Evolutionary conservation across 176 grass and related monocot genomes (phyloP).

Genomic region (Saccharum spontaneum): DNA sequence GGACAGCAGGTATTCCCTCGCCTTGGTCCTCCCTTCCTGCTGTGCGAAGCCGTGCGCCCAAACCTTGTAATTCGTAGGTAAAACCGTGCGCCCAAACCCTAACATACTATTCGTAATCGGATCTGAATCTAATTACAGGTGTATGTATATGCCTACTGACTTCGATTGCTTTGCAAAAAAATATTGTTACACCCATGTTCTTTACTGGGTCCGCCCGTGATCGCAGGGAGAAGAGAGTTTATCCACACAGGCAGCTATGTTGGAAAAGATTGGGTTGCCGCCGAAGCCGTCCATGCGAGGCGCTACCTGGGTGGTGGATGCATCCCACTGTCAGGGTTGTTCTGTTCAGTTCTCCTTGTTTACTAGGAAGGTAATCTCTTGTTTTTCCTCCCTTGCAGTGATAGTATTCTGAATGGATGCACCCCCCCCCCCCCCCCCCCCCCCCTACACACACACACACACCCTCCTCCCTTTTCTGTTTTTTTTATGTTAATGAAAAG

Average conservation of each 20-base stretch:
- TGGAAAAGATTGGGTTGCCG: slow-evolving; percentile 79
- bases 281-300: slow-evolving; percentile 80
- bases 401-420: neutral
- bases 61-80: too few relatives aligned
- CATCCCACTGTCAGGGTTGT: slow-evolving; percentile 85
- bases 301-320: slow-evolving; percentile 75
- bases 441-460: too few relatives aligned
- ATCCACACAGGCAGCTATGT: slow-evolving; percentile 16
- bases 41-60: too few relatives aligned
- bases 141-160: too few relatives aligned
- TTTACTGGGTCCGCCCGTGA: too few relatives aligned
- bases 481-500: neutral
- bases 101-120: too few relatives aligned
- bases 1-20: too few relatives aligned
- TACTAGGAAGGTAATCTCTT: slow-evolving; percentile 66
- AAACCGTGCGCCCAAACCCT: too few relatives aligned
- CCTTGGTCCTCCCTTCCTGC: too few relatives aligned
- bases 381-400: neutral
- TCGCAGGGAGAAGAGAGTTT: neutral
- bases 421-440: neutral
- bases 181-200: too few relatives aligned
- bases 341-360: slow-evolving; percentile 78
- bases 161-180: too few relatives aligned
- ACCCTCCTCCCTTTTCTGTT: neutral
- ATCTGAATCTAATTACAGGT: too few relatives aligned